Evolutionary conservation across 805 yeast species (phyloP), one percentile per base, ranked within the genome.

Genomic region (Ogataea henricii): DNA sequence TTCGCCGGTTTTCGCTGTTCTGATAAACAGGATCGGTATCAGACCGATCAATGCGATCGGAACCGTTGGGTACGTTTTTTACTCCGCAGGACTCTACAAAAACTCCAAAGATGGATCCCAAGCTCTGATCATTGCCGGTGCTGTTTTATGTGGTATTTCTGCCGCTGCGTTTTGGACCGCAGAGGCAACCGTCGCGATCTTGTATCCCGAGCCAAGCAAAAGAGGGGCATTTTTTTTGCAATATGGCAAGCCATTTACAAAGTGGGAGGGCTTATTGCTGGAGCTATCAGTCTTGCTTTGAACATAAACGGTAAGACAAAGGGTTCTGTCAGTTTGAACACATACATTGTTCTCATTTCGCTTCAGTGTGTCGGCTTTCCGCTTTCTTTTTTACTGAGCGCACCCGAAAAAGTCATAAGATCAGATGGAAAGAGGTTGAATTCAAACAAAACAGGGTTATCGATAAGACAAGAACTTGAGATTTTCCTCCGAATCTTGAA

Each of bases 401-500:
- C 59, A 6, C 66, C 67, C 3, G 59, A 59, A 14, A 57, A 62
- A 34, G 48, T 68, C 3, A 56, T 60, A 20, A 59, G 70, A 42
- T 42, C 45, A 6, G 70, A 67, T 48, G 68, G 68, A 1, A 52
- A 47, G 14, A 49, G 40, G 20, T 36, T 52, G 6, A 40, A 32
- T 20, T 25, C 55, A 4, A 51, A 48, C 40, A 32, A 33, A 9
- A 42, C 46, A 20, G 29, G 51, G 2, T 50, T 51, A 18, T 8
- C 59, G 1, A 26, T 35, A 22, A 49, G 44, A 30, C 29, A 44
- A 14, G 47, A 50, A 43, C 13, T 43, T 8, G 21, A 13, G 6
- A 37, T 41, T 4, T 45, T 50, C 20, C 22, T 30, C 4, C 44
- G 30, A 25, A 54, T 57, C 3, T 30, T 49, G 16, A 46, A 17